phyloP scores from a whole-genome alignment of 768 basidiomycete species.

The Tulasnella sp. region DNA sequence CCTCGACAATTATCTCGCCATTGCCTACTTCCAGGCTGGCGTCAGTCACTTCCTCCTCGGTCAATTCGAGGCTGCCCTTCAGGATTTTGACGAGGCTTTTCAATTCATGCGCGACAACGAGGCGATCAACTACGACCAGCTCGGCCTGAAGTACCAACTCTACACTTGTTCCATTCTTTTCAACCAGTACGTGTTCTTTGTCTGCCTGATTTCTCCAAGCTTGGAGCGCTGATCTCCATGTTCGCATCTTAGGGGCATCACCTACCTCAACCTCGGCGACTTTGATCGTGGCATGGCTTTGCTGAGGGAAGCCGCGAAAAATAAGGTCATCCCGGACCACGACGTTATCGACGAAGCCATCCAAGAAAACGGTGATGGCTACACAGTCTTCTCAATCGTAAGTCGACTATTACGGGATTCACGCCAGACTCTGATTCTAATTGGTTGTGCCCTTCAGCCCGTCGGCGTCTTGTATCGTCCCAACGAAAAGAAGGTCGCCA shows the following conservation, averaged over 20 bases:
- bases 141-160: constrained; percentile 86
- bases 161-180: constrained; percentile 86
- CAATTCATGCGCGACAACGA: constrained; percentile 78
- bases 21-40: constrained; percentile 85
- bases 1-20: constrained; percentile 82
- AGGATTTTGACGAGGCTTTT: constrained; percentile 80
- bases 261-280: constrained; percentile 66
- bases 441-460: constrained; percentile 49
- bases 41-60: constrained; percentile 84
- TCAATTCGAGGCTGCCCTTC: constrained; percentile 66
- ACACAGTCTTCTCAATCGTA: constrained; percentile 91
- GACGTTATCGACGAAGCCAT: constrained; percentile 91
- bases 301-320: constrained; percentile 61
- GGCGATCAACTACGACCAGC: constrained; percentile 86
- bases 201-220: background rate
- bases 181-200: constrained; percentile 50
- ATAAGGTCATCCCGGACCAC: constrained; percentile 80
- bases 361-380: constrained; percentile 72
- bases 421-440: background rate
- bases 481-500: constrained; percentile 83
- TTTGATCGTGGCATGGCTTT: constrained; percentile 62
- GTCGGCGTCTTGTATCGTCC: constrained; percentile 88
- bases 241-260: constrained; percentile 49
- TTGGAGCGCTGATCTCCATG: background rate
- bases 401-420: constrained; percentile 38